phyloP scores from a whole-genome alignment of 192 early-diverging fungal species.

The Funneliformis geosporum region DNA sequence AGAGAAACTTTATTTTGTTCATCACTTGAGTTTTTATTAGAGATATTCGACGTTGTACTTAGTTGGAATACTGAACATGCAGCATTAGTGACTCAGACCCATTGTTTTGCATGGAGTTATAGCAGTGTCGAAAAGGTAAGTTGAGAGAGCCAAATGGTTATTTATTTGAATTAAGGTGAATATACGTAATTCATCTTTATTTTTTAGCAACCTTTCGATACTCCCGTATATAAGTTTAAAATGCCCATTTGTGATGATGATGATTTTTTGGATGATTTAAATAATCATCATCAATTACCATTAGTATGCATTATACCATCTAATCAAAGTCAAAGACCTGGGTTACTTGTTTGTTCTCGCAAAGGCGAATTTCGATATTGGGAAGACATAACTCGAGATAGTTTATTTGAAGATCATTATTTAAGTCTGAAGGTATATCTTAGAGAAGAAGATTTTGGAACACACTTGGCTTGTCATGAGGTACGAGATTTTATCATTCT shows the following conservation, averaged over 20 bases:
- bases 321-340: not conserved
- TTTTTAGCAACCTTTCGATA: slow-evolving; percentile 1
- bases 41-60: slow-evolving; percentile 1
- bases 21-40: slow-evolving; percentile 8
- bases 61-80: slow-evolving; percentile 8
- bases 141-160: not conserved
- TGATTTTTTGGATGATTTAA: not conserved
- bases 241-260: slow-evolving; percentile 12
- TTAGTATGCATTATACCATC: slow-evolving; percentile 29
- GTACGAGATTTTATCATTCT: not conserved
- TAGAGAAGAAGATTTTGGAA: slow-evolving; percentile 15
- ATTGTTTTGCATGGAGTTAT: slow-evolving; percentile 28
- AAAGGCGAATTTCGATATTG: slow-evolving; percentile 35
- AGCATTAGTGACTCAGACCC: not conserved
- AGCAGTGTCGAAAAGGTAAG: slow-evolving; percentile 11
- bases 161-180: not conserved
- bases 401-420: not conserved
- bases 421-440: slow-evolving; percentile 22
- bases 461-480: slow-evolving; percentile 22
- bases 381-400: slow-evolving; percentile 17
- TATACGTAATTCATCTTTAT: not conserved
- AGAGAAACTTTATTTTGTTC: not conserved
- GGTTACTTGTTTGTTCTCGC: slow-evolving; percentile 27
- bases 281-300: slow-evolving; percentile 14
- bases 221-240: not conserved